Evolutionary conservation across 345 rosid species (phyloP), one percentile per base, ranked within the genome.

Genomic region (Hibiscus mutabilis): DNA sequence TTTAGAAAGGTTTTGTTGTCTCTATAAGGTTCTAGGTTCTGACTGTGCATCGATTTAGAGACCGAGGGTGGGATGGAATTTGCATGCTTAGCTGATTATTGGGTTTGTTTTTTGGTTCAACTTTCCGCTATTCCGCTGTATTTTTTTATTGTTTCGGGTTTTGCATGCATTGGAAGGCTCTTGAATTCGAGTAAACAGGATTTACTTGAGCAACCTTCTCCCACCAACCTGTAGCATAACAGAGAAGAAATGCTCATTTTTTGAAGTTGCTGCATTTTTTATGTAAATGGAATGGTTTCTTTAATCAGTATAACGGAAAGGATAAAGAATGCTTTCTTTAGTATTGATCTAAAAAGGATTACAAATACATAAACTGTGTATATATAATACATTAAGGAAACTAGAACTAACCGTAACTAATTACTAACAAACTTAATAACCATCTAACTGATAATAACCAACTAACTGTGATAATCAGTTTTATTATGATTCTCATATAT

Each of bases 31-130:
- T n/a, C n/a, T n/a, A n/a, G n/a, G n/a, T n/a, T n/a, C n/a, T n/a
- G n/a, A n/a, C n/a, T n/a, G n/a, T n/a, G n/a, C n/a, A n/a, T 19
- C 69, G 37, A 70, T 76, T 73, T 56, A 74, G 52, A 64, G 69
- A 13, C 69, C 53, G 68, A 74, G 15, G 73, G 37, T 75, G 60
- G 6, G 47, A 42, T 40, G 47, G 58, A 44, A 44, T 66, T 74
- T 66, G 58, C 67, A 60, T 74, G 76, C 24, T 52, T 25, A 24
- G 18, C 37, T 15, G 37, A 66, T 46, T 47, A 46, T 25, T 66
- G 57, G 13, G 37, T 24, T 66, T 18, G 3, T 3, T 73, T 35
- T 33, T 57, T 37, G 64, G 22, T 57, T 56, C 19, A 21, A 70
- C 21, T 56, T 56, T 40, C 13, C 22, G 35, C 22, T 56, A 5